A percentile compares a stretch with the other conserved stretches of the same genome.
These are phyloP conservation scores for Trichoderma cornu-damae DNA, from an alignment of 2,329 filamentous ascomycete genomes.

Conservation along the genomic window DNA sequence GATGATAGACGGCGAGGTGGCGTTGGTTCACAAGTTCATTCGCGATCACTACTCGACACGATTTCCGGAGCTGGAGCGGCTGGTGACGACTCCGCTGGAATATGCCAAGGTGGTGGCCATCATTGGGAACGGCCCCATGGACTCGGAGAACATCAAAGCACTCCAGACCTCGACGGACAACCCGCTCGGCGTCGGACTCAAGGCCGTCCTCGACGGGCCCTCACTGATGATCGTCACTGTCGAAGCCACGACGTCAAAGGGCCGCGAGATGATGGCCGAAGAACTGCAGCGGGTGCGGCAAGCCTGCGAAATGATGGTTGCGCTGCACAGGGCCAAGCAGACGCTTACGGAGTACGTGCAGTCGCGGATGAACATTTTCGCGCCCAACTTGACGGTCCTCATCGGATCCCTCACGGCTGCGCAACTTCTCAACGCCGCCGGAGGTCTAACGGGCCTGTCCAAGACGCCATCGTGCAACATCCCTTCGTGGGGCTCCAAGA, in stretches of 20 bases:
- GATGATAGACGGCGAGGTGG: constrained; percentile 87
- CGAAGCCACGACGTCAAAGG: constrained; percentile 85
- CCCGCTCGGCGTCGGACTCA: constrained; percentile 67
- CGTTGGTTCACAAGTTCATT: constrained; percentile 91
- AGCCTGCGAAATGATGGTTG: constrained; percentile 84
- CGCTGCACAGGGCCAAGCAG: constrained; percentile 79
- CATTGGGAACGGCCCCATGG: constrained; percentile 84
- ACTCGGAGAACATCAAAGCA: constrained; percentile 71
- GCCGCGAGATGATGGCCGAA: constrained; percentile 66
- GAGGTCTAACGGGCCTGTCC: constrained; percentile 79
- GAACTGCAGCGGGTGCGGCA: constrained; percentile 69
- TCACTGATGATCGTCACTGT: constrained; percentile 94
- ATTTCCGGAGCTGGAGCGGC: constrained; percentile 85
- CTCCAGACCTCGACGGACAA: constrained; percentile 76
- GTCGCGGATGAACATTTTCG: constrained; percentile 93
- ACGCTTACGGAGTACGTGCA: constrained; percentile 90
- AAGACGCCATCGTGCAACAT: constrained; percentile 94
- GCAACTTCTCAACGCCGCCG: constrained; percentile 91
- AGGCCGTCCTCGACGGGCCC: constrained; percentile 78
- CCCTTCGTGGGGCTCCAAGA: constrained; percentile 83
- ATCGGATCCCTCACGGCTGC: constrained; percentile 91
- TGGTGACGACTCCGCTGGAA: constrained; percentile 87
- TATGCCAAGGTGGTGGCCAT: constrained; percentile 95
- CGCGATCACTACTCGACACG: constrained; percentile 91
- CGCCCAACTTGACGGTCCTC: constrained; percentile 84